Base-by-base conservation (phyloP, 116 monocot species). In the Cymodocea nodosa region DNA sequence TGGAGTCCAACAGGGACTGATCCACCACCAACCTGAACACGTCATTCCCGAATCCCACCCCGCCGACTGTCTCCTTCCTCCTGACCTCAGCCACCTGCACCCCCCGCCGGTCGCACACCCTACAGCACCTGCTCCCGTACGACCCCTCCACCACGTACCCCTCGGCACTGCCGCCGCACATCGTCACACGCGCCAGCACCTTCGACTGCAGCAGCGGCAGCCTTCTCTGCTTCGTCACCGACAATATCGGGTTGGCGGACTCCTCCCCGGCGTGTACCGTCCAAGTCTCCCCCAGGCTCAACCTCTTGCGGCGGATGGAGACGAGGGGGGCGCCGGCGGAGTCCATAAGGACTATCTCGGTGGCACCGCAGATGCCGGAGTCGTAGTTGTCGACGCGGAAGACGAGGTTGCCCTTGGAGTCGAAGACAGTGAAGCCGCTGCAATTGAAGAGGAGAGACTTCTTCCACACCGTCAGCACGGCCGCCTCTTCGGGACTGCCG, bases 121-220 rank as follows among this genome's bases (percentile, higher is more conserved):
- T 18, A 75, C 89, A 89, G 39, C 76, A 51, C 4, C 94, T 80
- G 66, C 55, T 75, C 24, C 68, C 44, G 78, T 85, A 94, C 18
- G 94, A 90, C 9, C 94, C 94, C 68, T 90, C 87, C 24, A 94
- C 81, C 36, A 72, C 82, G 71, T 77, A 90, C 22, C 50, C 66
- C 16, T 68, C 19, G 11, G 36, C 58, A 3, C 59, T 48, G 2
- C 52, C 25, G 16, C 35, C 17, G 67, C 60, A 72, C 14, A 64
- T 70, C 10, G 66, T 57, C 74, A 79, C 74, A 22, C 81, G 83
- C 14, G 81, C 84, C 25, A 93, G 63, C 3, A 74, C 22, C 71
- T 79, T 85, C 48, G 66, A 63, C 34, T 68, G 75, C 66, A 77
- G 35, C 15, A 81, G 52, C 70, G 52, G 72, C 52, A 70, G 30